Conservation (phyloP, 208 protist genomes). For the Trypanosoma rangeli region DNA sequence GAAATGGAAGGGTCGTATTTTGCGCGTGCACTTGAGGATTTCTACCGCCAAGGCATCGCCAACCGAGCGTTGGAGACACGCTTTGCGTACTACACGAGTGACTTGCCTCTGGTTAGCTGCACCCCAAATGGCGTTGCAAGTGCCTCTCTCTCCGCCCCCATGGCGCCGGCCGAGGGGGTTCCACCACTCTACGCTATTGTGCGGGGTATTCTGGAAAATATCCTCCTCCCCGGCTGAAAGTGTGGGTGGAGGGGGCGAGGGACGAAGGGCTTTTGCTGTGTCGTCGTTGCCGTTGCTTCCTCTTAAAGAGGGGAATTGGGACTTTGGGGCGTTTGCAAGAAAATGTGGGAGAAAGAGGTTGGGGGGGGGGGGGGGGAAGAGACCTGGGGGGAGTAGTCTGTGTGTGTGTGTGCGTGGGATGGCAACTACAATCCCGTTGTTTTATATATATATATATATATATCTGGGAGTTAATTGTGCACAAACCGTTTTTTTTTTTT, state of each 20-base stretch:
- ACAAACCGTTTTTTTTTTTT: not conserved
- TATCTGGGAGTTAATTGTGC: not conserved
- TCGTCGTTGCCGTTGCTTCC: too few species aligned
- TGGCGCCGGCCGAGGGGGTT: slow-evolving; percentile 74
- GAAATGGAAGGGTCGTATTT: slow-evolving; percentile 93
- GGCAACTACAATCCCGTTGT: not conserved
- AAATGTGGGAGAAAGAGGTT: not conserved
- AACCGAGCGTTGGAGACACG: slow-evolving; percentile 55
- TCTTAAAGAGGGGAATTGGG: too few species aligned
- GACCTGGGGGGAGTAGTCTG: not conserved
- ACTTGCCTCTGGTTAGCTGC: slow-evolving; percentile 58
- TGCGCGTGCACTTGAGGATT: slow-evolving; percentile 80
- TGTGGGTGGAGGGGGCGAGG: not conserved
- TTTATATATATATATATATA: slow-evolving; percentile 1
- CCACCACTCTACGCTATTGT: slow-evolving; percentile 88
- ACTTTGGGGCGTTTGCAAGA: not conserved
- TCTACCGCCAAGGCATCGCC: slow-evolving; percentile 77
- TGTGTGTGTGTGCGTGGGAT: not conserved
- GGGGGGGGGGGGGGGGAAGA: not conserved
- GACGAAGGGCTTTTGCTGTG: not conserved
- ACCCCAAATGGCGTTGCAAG: not conserved
- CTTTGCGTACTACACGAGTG: slow-evolving; percentile 90
- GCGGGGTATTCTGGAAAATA: slow-evolving; percentile 72
- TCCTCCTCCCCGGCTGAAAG: slow-evolving; percentile 24
- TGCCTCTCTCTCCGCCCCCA: slow-evolving; percentile 68